Evolutionary conservation across 2,329 filamentous ascomycete species (phyloP).

Genomic region (Chrysoporthe austroafricana): DNA sequence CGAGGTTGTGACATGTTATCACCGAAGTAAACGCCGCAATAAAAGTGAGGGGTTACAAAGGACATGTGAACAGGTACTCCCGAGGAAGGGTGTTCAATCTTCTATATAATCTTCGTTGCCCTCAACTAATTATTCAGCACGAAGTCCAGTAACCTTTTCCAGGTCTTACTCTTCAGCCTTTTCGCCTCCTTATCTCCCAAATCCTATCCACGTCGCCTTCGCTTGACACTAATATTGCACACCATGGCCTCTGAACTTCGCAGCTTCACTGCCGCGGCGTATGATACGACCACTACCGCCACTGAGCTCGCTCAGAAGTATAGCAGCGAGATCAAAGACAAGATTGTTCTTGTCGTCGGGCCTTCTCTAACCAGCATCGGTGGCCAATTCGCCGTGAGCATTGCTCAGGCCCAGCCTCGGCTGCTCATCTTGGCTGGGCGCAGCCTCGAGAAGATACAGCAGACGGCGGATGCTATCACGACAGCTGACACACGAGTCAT

Average conservation of each 20-base stretch:
- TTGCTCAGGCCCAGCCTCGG: background rate
- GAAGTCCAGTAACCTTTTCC: background rate
- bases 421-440: conserved; percentile 7
- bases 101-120: background rate
- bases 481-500: background rate
- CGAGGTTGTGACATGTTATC: background rate
- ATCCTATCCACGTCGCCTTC: background rate
- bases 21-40: background rate
- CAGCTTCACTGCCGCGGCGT: background rate
- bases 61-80: background rate
- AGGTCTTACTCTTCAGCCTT: too few relatives aligned
- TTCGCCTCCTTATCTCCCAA: background rate
- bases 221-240: background rate
- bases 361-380: conserved; percentile 3
- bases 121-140: background rate
- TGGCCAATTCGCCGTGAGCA: background rate
- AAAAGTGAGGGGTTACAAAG: background rate
- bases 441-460: background rate
- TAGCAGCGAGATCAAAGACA: conserved; percentile 8
- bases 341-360: conserved; percentile 7
- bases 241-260: background rate
- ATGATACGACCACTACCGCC: conserved; percentile 5
- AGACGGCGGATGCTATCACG: conserved; percentile 10
- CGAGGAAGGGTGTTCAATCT: background rate
- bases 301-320: conserved; percentile 6